Evolutionary conservation across 352 stramenopile species (phyloP).

Genomic region (Blastocystis sp.): DNA sequence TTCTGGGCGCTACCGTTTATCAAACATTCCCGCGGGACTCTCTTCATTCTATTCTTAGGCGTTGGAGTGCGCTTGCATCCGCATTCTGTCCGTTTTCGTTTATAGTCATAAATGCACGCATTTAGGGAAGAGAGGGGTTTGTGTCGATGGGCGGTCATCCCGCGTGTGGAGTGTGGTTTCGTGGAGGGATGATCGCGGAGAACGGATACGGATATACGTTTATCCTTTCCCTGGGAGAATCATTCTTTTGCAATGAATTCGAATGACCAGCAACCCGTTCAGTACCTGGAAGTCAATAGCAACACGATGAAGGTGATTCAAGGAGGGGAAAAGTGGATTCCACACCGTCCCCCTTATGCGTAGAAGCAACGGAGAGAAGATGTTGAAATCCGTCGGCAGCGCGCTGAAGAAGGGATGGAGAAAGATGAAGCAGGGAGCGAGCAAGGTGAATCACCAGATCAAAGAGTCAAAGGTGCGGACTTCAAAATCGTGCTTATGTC

Average conservation of each 20-base stretch:
- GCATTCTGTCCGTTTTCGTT: neutral
- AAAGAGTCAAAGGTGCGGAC: conserved; percentile 16
- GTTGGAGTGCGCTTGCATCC: neutral
- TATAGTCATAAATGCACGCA: conserved; percentile 3
- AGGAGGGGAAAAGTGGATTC: no score
- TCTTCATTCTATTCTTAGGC: neutral
- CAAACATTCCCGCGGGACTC: conserved; percentile 16
- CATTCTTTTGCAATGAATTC: neutral
- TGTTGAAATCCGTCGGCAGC: neutral
- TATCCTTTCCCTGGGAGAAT: neutral
- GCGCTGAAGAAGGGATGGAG: conserved; percentile 27
- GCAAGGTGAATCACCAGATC: neutral
- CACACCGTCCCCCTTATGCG: neutral
- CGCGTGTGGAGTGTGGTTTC: no score
- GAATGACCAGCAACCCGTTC: neutral
- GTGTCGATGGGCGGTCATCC: no score
- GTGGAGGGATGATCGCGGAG: neutral
- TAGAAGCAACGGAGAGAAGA: neutral
- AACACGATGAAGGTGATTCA: conserved; percentile 18
- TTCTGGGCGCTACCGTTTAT: neutral
- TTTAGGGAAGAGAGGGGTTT: no score
- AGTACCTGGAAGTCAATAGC: conserved; percentile 16
- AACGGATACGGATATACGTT: neutral
- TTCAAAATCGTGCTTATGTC: neutral
- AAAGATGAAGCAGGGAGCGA: neutral